Evolutionary conservation across 805 yeast species (phyloP), one percentile per base, ranked within the genome.

Genomic region (Starmerella apis): DNA sequence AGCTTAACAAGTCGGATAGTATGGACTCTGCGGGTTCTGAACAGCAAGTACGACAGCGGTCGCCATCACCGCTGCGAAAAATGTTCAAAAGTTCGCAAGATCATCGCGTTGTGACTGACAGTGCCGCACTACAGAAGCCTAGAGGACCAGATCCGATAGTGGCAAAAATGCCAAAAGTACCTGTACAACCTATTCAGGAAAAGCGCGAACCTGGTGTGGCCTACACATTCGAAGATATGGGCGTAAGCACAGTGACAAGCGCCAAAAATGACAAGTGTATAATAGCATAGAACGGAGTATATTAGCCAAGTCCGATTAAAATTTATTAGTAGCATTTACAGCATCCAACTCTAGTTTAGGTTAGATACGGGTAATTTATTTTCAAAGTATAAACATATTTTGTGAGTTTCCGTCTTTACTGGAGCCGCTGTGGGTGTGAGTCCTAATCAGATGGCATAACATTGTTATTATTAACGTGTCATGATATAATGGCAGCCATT

Each of bases 171-270:
- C 58, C 58, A 3, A 55, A 55, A 39, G 58, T 55, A 13, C 58
- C 56, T 4, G 56, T 55, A 16, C 54, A 50, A 43, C 58, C 58
- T 4, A 55, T 55, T 36, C 50, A 45, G 23, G 46, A 35, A 14
- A 43, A 44, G 27, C 46, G 56, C n/a, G 47, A 45, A 49, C 61
- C 61, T 10, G 61, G 61, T 19, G 59, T 58, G 8, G 58, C 61
- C 4, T 56, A 58, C 44, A 57, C 60, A 14, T 60, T 60, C 45
- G 63, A 60, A 47, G 60, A 59, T 18, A 60, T 60, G 63, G 63
- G 63, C 33, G 47, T 60, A 19, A 44, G 52, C 38, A 46, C 57
- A 2, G 49, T 51, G 8, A 23, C 59, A 13, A 49, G 43, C 30
- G 56, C 53, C 22, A 50, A 53, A 36, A 46, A 35, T 14, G 61